A percentile compares a stretch with the other conserved stretches of the same genome.
phyloP scores from a whole-genome alignment of 2,329 filamentous ascomycete genomes.

The Aspergillus hortae region DNA sequence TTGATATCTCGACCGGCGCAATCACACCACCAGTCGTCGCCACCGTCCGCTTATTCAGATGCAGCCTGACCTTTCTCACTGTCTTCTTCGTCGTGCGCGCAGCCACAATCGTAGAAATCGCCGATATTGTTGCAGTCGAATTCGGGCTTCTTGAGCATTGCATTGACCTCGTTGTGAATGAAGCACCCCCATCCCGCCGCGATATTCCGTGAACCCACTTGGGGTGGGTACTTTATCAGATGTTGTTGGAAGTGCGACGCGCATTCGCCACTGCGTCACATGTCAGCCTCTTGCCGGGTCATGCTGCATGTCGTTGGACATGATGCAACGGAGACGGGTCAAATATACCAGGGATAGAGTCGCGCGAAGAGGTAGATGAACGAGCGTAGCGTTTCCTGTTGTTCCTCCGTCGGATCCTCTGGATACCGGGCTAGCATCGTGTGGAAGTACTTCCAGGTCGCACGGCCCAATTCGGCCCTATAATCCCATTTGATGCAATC shows the following conservation, averaged over 20 bases:
- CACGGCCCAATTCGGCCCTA: constrained; percentile 61
- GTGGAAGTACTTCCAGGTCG: constrained; percentile 64
- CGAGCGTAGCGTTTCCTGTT: constrained; percentile 56
- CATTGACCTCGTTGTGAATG: constrained; percentile 65
- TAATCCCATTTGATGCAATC: constrained; percentile 1
- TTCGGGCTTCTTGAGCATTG: constrained; percentile 56
- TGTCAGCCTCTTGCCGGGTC: constrained; percentile 9
- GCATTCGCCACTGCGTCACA: constrained; percentile 55
- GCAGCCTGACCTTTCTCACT: constrained; percentile 1
- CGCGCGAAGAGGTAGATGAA: constrained; percentile 64
- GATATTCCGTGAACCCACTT: constrained; percentile 58
- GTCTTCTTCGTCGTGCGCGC: constrained; percentile 53
- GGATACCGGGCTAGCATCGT: constrained; percentile 65
- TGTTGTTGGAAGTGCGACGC: constrained; percentile 61
- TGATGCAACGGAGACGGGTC: not conserved
- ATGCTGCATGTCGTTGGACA: not conserved
- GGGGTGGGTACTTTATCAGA: constrained; percentile 60
- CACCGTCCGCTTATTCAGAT: constrained; percentile 1
- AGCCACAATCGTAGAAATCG: constrained; percentile 65
- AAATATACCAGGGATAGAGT: constrained; percentile 59
- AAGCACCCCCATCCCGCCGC: constrained; percentile 66
- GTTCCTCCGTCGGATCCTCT: constrained; percentile 58
- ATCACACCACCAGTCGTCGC: constrained; percentile 5
- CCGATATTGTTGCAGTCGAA: constrained; percentile 65
- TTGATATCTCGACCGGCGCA: not conserved